phyloP scores from a whole-genome alignment of 208 protist genomes.

The Trypanosoma scelopori region DNA sequence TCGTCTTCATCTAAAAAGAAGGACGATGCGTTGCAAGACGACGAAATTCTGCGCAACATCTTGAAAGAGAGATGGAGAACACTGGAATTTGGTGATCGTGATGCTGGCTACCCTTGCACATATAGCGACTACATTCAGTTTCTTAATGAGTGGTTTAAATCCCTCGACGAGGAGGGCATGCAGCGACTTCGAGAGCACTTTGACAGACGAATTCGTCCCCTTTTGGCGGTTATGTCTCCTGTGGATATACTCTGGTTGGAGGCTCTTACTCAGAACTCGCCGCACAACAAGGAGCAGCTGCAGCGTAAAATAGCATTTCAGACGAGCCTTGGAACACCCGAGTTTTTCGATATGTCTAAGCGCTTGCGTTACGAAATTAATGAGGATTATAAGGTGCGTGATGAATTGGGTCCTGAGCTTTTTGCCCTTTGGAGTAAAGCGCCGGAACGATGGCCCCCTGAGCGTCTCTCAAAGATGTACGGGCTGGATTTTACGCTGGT shows the following conservation, averaged over 20 bases:
- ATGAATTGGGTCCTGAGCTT: conserved; percentile 92
- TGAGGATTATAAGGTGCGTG: conserved; percentile 93
- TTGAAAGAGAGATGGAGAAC: conserved; percentile 90
- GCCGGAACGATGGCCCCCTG: conserved; percentile 93
- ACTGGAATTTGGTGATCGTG: conserved; percentile 90
- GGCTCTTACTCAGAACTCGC: conserved; percentile 89
- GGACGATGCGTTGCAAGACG: conserved; percentile 70
- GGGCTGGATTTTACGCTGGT: conserved; percentile 91
- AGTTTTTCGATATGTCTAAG: conserved; percentile 94
- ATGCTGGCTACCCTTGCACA: conserved; percentile 85
- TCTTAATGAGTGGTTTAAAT: conserved; percentile 94
- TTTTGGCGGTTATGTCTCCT: conserved; percentile 92
- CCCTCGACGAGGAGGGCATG: conserved; percentile 89
- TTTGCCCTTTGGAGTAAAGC: conserved; percentile 93
- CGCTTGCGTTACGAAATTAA: conserved; percentile 92
- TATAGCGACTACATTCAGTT: conserved; percentile 94
- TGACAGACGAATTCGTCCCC: conserved; percentile 88
- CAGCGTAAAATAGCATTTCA: conserved; percentile 90
- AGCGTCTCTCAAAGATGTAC: conserved; percentile 93
- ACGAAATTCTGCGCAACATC: conserved; percentile 80
- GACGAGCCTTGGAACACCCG: conserved; percentile 89
- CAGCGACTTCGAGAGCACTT: conserved; percentile 92
- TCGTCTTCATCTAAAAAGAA: conserved; percentile 36
- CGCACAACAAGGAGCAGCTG: conserved; percentile 84
- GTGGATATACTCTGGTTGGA: conserved; percentile 91